Percentiles rank a stretch among this genome's conserved stretches.
These are phyloP conservation scores for Penicillium longicatenatum DNA, from an alignment of 495 filamentous ascomycete species.

Conservation along the genomic window DNA sequence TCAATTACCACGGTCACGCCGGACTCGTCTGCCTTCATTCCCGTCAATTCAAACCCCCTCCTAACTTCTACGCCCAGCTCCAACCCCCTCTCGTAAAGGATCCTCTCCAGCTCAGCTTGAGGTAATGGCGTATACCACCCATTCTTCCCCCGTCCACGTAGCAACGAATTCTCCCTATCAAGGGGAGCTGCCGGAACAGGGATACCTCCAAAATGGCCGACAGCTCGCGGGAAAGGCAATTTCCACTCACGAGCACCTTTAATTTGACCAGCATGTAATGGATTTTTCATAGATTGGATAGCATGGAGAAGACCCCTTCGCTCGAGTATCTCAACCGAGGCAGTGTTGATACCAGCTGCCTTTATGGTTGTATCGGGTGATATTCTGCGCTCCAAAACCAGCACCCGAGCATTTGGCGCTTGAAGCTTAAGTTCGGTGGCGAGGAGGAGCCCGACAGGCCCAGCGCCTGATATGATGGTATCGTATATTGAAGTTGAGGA, in stretches of 20 bases:
- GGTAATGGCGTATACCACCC: slow-evolving; percentile 29
- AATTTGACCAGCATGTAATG: neutral
- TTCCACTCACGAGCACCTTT: neutral
- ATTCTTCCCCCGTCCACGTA: neutral
- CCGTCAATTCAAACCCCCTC: slow-evolving; percentile 17
- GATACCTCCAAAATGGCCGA: slow-evolving; percentile 36
- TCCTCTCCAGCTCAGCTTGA: slow-evolving; percentile 22
- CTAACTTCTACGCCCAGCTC: slow-evolving; percentile 29
- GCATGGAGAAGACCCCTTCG: slow-evolving; percentile 33
- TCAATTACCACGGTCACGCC: slow-evolving; percentile 5
- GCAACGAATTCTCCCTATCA: slow-evolving; percentile 14
- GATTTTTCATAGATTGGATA: slow-evolving; percentile 12
- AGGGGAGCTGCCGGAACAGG: slow-evolving; percentile 26
- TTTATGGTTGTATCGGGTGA: slow-evolving; percentile 23
- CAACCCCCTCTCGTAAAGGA: slow-evolving; percentile 24
- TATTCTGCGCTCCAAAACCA: slow-evolving; percentile 29
- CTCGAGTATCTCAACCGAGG: slow-evolving; percentile 31
- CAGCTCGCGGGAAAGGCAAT: slow-evolving; percentile 18
- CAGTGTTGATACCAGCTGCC: slow-evolving; percentile 26
- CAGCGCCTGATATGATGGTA: slow-evolving; percentile 16
- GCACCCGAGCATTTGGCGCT: slow-evolving; percentile 16
- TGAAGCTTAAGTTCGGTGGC: slow-evolving; percentile 29
- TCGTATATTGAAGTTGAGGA: slow-evolving; percentile 3
- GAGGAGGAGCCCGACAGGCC: slow-evolving; percentile 18
- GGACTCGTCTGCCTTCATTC: slow-evolving; percentile 3